These are phyloP conservation scores for Avena sativa DNA, from an alignment of 176 grass and related monocot species.

Conservation along the genomic window DNA sequence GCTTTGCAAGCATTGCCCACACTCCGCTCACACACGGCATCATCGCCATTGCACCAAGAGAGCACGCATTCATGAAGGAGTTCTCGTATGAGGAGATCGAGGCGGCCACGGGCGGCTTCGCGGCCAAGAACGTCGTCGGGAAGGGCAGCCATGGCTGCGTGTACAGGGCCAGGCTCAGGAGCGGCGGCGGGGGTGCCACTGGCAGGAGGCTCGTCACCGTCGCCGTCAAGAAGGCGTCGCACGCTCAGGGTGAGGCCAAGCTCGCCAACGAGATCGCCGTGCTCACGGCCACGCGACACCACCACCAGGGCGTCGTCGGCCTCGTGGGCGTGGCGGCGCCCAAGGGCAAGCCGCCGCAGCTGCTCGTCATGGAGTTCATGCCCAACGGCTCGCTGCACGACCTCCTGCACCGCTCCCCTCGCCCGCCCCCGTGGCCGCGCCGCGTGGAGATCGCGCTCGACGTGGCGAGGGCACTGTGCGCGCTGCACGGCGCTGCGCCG, in stretches of 20 bases:
- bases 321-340: constrained; percentile 55
- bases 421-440: constrained; percentile 71
- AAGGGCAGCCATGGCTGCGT: constrained; percentile 97
- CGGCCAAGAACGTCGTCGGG: constrained; percentile 66
- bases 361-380: constrained; percentile 93
- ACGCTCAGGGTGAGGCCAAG: constrained; percentile 59
- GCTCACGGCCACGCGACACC: constrained; percentile 55
- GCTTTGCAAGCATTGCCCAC: constrained; percentile 19
- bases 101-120: constrained; percentile 74
- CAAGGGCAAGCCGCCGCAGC: background rate
- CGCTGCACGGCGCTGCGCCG: constrained; percentile 65
- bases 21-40: constrained; percentile 18
- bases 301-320: constrained; percentile 59
- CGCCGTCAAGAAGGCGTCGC: constrained; percentile 71
- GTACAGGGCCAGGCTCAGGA: constrained; percentile 65
- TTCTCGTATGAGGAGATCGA: constrained; percentile 77
- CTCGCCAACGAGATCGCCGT: constrained; percentile 85
- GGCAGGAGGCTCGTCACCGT: constrained; percentile 7
- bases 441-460: constrained; percentile 68
- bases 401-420: constrained; percentile 60
- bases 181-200: background rate
- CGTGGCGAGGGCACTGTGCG: constrained; percentile 67
- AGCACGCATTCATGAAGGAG: constrained; percentile 61
- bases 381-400: constrained; percentile 85
- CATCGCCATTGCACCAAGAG: constrained; percentile 18